Conservation (phyloP, 306 rosid species). For the Castanospermum australe region DNA sequence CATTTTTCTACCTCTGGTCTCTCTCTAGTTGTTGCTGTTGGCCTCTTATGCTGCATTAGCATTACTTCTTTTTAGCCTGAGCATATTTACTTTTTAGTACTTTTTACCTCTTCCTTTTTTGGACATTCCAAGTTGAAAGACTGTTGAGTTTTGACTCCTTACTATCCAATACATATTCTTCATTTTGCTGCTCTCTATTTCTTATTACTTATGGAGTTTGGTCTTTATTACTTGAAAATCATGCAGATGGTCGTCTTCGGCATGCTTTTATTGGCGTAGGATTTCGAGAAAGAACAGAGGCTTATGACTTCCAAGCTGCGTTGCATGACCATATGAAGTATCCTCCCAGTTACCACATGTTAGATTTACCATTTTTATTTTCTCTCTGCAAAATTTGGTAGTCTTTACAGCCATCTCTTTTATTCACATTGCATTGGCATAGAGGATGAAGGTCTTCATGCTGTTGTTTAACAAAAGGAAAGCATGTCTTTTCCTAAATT, state of each 20-base stretch:
- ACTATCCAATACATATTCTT: conserved; percentile 1
- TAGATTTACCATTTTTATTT: conserved; percentile 15
- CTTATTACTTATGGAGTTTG: background rate
- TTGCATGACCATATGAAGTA: conserved; percentile 97
- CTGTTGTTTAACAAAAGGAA: background rate
- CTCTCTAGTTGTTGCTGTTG: background rate
- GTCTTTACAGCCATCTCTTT: background rate
- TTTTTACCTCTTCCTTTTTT: background rate
- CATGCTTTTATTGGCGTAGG: conserved; percentile 98
- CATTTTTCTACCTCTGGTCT: background rate
- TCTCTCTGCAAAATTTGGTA: conserved; percentile 4
- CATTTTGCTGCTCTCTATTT: conserved; percentile 14
- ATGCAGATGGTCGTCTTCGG: conserved; percentile 83
- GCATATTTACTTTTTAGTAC: background rate
- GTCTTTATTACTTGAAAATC: conserved; percentile 16
- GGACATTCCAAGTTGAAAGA: conserved; percentile 20
- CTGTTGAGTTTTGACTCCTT: conserved; percentile 2
- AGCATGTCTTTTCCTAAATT: conserved; percentile 10
- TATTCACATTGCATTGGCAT: background rate
- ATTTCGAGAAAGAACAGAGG: conserved; percentile 95
- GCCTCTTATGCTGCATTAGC: background rate
- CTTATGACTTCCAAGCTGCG: conserved; percentile 98
- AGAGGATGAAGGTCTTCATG: conserved; percentile 7
- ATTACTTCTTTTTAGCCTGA: conserved; percentile 7
- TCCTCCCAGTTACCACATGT: conserved; percentile 30